Evolutionary conservation across 1,139 yeast species (phyloP), one percentile per base, ranked within the genome.

Genomic region (Pichia sp.): DNA sequence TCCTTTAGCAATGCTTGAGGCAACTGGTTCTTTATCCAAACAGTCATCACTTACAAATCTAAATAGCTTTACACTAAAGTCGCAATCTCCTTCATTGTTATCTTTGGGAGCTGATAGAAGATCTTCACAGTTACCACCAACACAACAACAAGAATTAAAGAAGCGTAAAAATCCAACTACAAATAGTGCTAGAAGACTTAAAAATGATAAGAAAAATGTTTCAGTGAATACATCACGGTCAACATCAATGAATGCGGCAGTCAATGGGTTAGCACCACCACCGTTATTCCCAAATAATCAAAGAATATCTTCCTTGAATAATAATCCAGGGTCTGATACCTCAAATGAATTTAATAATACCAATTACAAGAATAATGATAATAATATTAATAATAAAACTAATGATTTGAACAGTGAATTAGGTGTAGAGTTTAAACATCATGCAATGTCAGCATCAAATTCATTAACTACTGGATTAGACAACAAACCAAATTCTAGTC

Each of bases 1-100:
- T 41, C 94, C 95, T 2, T 63, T 84, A 36, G 76, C 86, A 3
- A 82, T 84, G 86, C 71, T 85, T 35, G 89, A 82, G 48, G 87
- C 89, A 10, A 84, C 92, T 0, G 95, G 94, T 3, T 79, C 87
- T 50, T 69, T 80, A 32, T 30, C 42, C 11, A 32, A 26, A 11
- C 30, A 46, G 12, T 12, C 23, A 24, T 28, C 26, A 11, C 29
- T 35, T 25, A n/a, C 36, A 24, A 24, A 39, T 39, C 20, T 38
- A 24, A 25, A 37, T 31, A 9, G 26, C 8, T 35, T 32, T 31
- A 36, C 39, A 29, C 30, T 27, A 20, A 33, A 16, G 30, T 20
- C 26, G 24, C 42, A 22, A 28, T 20, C 28, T 3, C n/a, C 30
- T 11, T 3, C 24, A n/a, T 11, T 20, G 28, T 4, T 5, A 20